Evolutionary conservation across 78 protist species (phyloP).

Genomic region (Dictyostelium firmibasis): DNA sequence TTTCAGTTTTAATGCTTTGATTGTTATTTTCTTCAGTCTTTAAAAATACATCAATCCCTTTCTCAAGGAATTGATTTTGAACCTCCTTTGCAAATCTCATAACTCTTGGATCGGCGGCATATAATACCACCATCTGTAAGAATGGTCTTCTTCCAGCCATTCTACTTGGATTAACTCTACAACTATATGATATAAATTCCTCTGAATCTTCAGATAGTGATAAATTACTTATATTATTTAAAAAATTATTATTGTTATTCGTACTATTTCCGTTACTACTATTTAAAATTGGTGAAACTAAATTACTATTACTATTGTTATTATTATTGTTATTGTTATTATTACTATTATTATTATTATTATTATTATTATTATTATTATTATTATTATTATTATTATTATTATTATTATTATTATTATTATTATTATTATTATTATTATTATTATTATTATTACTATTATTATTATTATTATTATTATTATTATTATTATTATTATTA

Average conservation of each 20-base stretch:
- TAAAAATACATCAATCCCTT: conserved; percentile 73
- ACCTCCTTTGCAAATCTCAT: conserved; percentile 68
- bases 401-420: neutral
- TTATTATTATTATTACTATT: neutral
- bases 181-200: conserved; percentile 37
- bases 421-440: neutral
- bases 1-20: conserved; percentile 78
- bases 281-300: neutral
- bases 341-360: neutral
- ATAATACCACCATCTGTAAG: conserved; percentile 75
- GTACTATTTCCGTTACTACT: neutral
- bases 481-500: neutral
- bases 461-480: neutral
- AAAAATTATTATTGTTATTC: neutral
- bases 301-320: neutral
- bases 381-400: neutral
- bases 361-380: neutral
- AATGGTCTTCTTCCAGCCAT: conserved; percentile 83
- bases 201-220: conserved; percentile 33
- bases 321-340: neutral
- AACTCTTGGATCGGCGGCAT: conserved; percentile 70
- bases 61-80: conserved; percentile 43
- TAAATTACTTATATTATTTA: conserved; percentile 8
- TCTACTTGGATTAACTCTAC: conserved; percentile 38
- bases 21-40: conserved; percentile 62